These are phyloP conservation scores for Trichoderma sp. DNA, from an alignment of 2,329 filamentous ascomycete species.

Conservation along the genomic window DNA sequence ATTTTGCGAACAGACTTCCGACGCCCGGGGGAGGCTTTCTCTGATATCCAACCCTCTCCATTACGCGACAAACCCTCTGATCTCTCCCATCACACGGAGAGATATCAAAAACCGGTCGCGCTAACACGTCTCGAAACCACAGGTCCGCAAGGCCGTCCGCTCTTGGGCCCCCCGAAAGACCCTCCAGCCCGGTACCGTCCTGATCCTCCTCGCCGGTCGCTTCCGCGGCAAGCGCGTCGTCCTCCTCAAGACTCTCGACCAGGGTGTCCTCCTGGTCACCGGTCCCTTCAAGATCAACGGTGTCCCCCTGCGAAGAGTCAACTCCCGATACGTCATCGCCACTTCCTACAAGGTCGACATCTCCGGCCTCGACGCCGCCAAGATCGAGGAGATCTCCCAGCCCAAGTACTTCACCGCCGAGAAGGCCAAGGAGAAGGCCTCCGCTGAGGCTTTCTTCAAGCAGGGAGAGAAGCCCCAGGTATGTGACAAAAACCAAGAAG, in stretches of 20 bases:
- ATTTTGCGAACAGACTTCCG: constrained; percentile 24
- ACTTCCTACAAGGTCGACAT: constrained; percentile 85
- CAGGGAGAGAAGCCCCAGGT: constrained; percentile 98
- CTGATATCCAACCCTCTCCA: neutral
- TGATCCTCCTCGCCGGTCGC: constrained; percentile 98
- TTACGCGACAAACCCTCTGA: constrained; percentile 1
- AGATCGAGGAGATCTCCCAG: constrained; percentile 76
- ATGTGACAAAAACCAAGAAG: constrained; percentile 43
- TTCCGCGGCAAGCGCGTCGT: constrained; percentile 99
- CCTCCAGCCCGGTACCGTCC: constrained; percentile 91
- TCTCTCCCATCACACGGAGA: neutral
- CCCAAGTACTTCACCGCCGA: constrained; percentile 95
- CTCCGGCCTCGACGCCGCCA: constrained; percentile 82
- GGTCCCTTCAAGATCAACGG: constrained; percentile 99
- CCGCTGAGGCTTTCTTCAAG: constrained; percentile 99
- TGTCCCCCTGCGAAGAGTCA: constrained; percentile 93
- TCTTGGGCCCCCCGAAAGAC: constrained; percentile 84
- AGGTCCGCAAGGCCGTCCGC: constrained; percentile 95
- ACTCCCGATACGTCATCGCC: constrained; percentile 91
- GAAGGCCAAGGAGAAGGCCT: constrained; percentile 91
- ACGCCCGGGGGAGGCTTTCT: neutral
- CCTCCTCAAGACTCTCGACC: constrained; percentile 95
- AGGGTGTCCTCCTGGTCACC: constrained; percentile 98
- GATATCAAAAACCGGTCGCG: constrained; percentile 14
- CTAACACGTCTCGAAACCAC: constrained; percentile 42